Base-by-base conservation (phyloP, 2,329 filamentous ascomycete species). In the Aspergillus hiratsukae region DNA sequence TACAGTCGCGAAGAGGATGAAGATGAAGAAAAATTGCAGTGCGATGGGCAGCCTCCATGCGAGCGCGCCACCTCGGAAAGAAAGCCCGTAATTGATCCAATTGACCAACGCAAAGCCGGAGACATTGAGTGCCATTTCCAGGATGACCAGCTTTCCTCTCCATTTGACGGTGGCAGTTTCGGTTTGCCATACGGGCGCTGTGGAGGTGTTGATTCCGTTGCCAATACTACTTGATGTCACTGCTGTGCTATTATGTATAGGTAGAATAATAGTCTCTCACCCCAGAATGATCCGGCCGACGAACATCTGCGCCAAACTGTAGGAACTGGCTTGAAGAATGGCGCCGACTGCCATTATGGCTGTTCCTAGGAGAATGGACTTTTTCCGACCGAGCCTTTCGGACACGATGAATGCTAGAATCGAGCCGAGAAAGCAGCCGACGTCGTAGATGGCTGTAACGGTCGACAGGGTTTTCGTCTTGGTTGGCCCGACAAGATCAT, bases 361-460 rank as follows among this genome's bases (percentile, higher is more conserved):
- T 0, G 78, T 78, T 5, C 78, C 79, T 0, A 79, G 52, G 6
- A 81, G 60, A 29, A 81, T 70, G 9, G 72, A 72, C 49, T 76
- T 78, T 62, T 78, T 79, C 8, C 80, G 68, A 1, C 80, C 80
- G 0, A 81, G 67, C 7, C 54, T 57, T 52, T 82, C 79, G 2
- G 80, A 80, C 21, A 80, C 65, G 2, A 59, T 68, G 53, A 83
- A 79, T 21, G 78, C 61, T 5, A 59, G 73, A 1, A 76, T 62
- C 1, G 77, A 82, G 17, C 83, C 84, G 46, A 85, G 70, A 66
- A 86, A 85, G 64, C 83, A 85, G 8, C 83, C 83, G 31, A 86
- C 75, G 59, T 85, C 81, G 66, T 85, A 84, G 53, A 84, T 80
- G 1, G 82, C 81, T 0, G 80, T 82, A 10, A 83, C 79, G 0